Evolutionary conservation across 2,329 filamentous ascomycete species (phyloP), one percentile per base, ranked within the genome.

Genomic region (Annulohypoxylon truncatum): DNA sequence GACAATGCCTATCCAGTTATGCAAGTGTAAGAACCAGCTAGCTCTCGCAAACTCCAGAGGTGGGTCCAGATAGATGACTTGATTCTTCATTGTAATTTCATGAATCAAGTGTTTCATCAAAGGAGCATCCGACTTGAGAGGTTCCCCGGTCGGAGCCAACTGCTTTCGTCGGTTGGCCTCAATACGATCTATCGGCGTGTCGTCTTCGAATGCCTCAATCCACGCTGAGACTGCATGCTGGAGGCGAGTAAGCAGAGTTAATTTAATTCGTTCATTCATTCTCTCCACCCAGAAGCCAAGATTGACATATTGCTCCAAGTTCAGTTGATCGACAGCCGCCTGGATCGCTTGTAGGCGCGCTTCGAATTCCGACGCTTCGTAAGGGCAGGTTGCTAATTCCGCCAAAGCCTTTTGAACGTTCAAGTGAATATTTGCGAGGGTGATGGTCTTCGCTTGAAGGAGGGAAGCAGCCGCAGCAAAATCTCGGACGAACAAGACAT

Each of bases 21-120:
- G 94, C 40, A 99, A 85, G 72, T 97, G 94, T 15, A 91, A 85
- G 76, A 97, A 92, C 96, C 96, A 99, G 76, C 91, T 95, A 10
- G 95, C 94, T 71, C 94, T 89, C 13, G 96, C 94, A 77, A 90
- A 96, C 77, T 97, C 94, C 54, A 98, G 84, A 4, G 96, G 96
- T 3, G 96, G 96, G 56, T 97, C 96, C 24, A 99, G 87, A 75
- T 97, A 97, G 71, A 99, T 97, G 71, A 97, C 92, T 78, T 99
- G 96, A 74, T 98, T 98, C 29, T 93, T 92, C 93, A 99, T 99
- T 4, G 93, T 96, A 58, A 99, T 91, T 77, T 99, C 96, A 72
- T 97, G 93, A 13, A 96, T 85, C 22, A 97, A 86, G 28, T 87
- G 88, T 73, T 87, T 89, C 80, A 97, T 89, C 2, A 84, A 84